Evolutionary conservation across 2,329 filamentous ascomycete species (phyloP).

Genomic region (Helicocarpus griseus): DNA sequence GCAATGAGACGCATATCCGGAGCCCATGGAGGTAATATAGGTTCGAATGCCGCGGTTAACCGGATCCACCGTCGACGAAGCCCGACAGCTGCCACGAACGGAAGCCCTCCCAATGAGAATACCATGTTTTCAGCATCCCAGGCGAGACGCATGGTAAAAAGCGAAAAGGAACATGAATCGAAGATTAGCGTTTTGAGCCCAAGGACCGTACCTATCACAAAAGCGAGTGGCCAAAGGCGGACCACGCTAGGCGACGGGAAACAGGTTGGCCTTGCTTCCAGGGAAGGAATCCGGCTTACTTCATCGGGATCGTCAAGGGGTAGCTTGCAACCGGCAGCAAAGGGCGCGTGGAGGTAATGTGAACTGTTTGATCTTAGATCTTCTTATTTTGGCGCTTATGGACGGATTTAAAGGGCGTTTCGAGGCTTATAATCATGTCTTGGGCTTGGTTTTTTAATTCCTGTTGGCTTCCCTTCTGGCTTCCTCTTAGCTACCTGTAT

Average conservation of each 20-base stretch:
- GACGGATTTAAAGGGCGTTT: slow-evolving; percentile 1
- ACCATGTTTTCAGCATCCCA: slow-evolving; percentile 56
- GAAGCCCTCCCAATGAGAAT: slow-evolving; percentile 45
- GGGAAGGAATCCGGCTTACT: slow-evolving; percentile 31
- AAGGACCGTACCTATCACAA: slow-evolving; percentile 49
- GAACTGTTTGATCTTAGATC: neutral
- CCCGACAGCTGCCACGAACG: slow-evolving; percentile 39
- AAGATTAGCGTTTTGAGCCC: slow-evolving; percentile 53
- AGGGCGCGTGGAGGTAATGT: slow-evolving; percentile 21
- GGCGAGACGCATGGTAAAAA: slow-evolving; percentile 57
- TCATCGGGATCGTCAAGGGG: slow-evolving; percentile 24
- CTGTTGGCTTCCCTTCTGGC: neutral
- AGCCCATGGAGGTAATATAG: slow-evolving; percentile 29
- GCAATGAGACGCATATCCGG: slow-evolving; percentile 46
- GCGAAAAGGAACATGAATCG: slow-evolving; percentile 47
- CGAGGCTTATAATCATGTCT: neutral
- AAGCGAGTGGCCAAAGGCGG: slow-evolving; percentile 36
- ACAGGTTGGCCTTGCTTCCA: slow-evolving; percentile 27
- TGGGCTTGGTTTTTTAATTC: neutral
- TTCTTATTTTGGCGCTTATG: slow-evolving; percentile 4
- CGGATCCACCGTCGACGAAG: slow-evolving; percentile 47
- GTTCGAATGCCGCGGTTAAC: slow-evolving; percentile 28
- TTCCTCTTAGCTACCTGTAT: neutral
- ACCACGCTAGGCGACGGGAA: slow-evolving; percentile 35
- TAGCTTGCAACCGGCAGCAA: slow-evolving; percentile 20